A percentile compares a stretch with the other conserved stretches of the same genome.
These are phyloP conservation scores for Paramecium sonneborni DNA, from an alignment of 73 alveolate species.

Conservation along the genomic window DNA sequence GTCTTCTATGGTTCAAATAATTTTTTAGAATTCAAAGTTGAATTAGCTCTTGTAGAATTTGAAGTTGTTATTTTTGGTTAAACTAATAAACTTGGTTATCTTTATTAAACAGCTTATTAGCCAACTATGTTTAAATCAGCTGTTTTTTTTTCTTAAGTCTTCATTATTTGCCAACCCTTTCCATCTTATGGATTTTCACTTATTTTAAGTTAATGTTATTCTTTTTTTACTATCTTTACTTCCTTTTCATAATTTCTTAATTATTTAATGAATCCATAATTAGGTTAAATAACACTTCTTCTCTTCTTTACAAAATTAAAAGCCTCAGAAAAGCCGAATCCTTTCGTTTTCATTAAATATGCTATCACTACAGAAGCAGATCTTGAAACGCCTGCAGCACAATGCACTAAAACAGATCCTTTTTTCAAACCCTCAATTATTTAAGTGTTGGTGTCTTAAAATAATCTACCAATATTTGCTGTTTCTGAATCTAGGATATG, in stretches of 20 bases:
- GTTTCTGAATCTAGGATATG: slow-evolving; percentile 50
- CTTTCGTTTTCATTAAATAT: slow-evolving; percentile 84
- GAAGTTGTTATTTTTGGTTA: not conserved
- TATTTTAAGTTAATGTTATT: not conserved
- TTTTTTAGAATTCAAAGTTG: not conserved
- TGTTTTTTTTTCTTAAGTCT: not conserved
- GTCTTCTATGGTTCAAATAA: not conserved
- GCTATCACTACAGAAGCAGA: slow-evolving; percentile 90
- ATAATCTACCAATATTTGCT: slow-evolving; percentile 46
- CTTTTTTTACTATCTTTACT: not conserved
- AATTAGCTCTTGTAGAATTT: slow-evolving; percentile 11
- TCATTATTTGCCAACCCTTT: not conserved
- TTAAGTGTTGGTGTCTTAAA: slow-evolving; percentile 7
- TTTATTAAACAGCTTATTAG: not conserved
- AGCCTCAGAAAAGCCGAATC: slow-evolving; percentile 81
- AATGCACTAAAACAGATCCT: slow-evolving; percentile 89
- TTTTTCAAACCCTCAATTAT: slow-evolving; percentile 68
- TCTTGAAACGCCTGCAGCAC: slow-evolving; percentile 93
- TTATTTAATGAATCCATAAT: slow-evolving; percentile 85
- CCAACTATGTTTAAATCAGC: not conserved
- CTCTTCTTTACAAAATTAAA: slow-evolving; percentile 79
- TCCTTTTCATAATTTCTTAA: slow-evolving; percentile 82
- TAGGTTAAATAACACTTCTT: slow-evolving; percentile 89
- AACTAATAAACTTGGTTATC: not conserved
- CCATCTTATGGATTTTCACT: not conserved